These are phyloP conservation scores for Magnolia sinica DNA, from an alignment of 164 flowering plant genomes.

Conservation along the genomic window DNA sequence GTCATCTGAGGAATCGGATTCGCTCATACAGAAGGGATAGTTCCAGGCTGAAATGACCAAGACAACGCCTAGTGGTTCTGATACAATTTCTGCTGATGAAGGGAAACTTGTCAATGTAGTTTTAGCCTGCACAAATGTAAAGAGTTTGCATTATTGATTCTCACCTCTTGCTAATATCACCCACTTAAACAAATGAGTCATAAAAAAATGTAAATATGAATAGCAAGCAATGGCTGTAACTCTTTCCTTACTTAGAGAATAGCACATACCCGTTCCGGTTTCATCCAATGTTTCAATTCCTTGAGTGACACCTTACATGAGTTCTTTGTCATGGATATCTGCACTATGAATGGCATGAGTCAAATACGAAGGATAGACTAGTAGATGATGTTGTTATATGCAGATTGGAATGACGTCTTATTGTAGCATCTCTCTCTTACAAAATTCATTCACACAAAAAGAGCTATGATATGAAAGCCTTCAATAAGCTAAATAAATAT, in stretches of 20 bases:
- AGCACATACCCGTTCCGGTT: constrained; percentile 13
- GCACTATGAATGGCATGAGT: constrained; percentile 1
- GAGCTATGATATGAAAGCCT: too few species aligned
- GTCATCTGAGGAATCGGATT: background rate
- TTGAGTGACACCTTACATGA: constrained; percentile 5
- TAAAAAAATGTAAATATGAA: background rate
- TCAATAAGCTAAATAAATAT: too few species aligned
- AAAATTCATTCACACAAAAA: too few species aligned
- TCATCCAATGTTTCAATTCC: constrained; percentile 18
- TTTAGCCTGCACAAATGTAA: constrained; percentile 39
- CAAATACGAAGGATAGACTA: background rate
- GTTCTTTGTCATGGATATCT: constrained; percentile 14
- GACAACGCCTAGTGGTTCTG: constrained; percentile 73
- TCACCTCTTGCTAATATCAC: background rate
- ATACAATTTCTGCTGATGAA: constrained; percentile 67
- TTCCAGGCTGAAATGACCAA: constrained; percentile 73
- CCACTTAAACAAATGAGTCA: background rate
- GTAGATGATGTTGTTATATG: background rate
- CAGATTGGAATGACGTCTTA: too few species aligned
- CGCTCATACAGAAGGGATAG: constrained; percentile 61
- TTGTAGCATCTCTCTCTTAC: too few species aligned
- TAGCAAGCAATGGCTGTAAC: too few species aligned
- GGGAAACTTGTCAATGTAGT: constrained; percentile 48
- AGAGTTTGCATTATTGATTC: background rate
- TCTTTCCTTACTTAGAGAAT: background rate